phyloP scores from a whole-genome alignment of 108 stramenopile species.

The Seminavis robusta region DNA sequence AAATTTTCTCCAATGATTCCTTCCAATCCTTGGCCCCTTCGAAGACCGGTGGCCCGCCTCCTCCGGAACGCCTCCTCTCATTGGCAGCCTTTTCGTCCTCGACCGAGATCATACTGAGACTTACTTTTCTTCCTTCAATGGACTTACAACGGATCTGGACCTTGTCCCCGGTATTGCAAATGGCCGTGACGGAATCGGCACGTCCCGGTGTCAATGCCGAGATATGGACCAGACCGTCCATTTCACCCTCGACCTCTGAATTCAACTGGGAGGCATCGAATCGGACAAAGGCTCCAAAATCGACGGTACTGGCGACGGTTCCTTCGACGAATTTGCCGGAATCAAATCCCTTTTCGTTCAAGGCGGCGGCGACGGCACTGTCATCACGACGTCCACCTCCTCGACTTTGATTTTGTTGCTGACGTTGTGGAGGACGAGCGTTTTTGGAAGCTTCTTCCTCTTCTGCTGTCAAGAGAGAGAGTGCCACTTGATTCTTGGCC shows the following conservation, averaged over 20 bases:
- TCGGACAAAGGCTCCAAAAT: conserved; percentile 93
- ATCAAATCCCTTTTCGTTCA: conserved; percentile 82
- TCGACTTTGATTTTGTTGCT: conserved; percentile 11
- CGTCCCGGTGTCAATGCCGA: conserved; percentile 70
- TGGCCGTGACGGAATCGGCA: conserved; percentile 44
- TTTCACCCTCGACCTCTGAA: conserved; percentile 63
- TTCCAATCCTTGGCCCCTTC: conserved; percentile 84
- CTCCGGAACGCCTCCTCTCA: conserved; percentile 17
- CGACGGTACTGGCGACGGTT: conserved; percentile 81
- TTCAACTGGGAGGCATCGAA: conserved; percentile 71
- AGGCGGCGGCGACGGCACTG: conserved; percentile 42
- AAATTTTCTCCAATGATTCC: conserved; percentile 51
- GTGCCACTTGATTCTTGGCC: conserved; percentile 85
- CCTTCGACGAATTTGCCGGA: conserved; percentile 76
- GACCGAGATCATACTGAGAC: conserved; percentile 77
- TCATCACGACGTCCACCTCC: conserved; percentile 46
- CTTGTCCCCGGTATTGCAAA: conserved; percentile 69
- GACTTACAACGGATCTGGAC: conserved; percentile 78
- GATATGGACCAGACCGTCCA: conserved; percentile 89
- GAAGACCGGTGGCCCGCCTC: conserved; percentile 6
- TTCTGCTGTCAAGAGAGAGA: conserved; percentile 74
- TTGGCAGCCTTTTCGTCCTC: conserved; percentile 72
- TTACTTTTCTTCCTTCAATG: conserved; percentile 64
- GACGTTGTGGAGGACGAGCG: conserved; percentile 38
- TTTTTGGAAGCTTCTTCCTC: conserved; percentile 60